Evolutionary conservation across 176 grass and related monocot genomes (phyloP), one percentile per base, ranked within the genome.

Genomic region (Oryza coarctata): DNA sequence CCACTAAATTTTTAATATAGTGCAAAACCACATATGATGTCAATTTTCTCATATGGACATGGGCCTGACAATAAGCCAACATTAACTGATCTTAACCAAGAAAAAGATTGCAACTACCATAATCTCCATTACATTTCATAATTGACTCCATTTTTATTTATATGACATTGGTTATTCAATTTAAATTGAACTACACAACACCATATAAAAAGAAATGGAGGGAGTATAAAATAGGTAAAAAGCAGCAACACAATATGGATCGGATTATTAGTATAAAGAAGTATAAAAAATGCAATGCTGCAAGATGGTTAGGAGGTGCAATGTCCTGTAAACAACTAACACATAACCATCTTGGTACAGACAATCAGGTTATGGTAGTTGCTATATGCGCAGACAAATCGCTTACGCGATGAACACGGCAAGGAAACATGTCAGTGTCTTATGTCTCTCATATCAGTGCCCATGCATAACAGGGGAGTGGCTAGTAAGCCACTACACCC

Each of bases 301-400:
- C 27, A 83, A 0, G 15, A 50, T 67, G 71, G 43, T 40, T 73
- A 35, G 60, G 58, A 68, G 73, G 73, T 82, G 78, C 73, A 86
- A 86, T 18, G 25, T 73, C 73, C 67, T 86, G 57, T 60, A 82
- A 67, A 67, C 45, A 68, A 78, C 43, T 77, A 55, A 60, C 66
- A 30, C 71, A 81, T 85, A 89, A 82, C 35, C 78, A 67, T 82
- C 27, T 70, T 71, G 68, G 83, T 52, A 73, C 1, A 73, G 49
- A 73, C 58, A 82, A 71, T 73, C 43, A 82, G 23, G 83, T 78
- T 86, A 78, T 35, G 78, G 78, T 81, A 89, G 78, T 86, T 29
- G 83, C 72, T 81, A 89, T 64, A 89, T 86, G 84, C 83, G 86
- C 44, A 73, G 83, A 82, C 83, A 82, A 73, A 89, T 89, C 67